A percentile compares a stretch with the other conserved stretches of the same genome.
Conservation (phyloP, 2,329 filamentous ascomycete species). For the Stagonosporopsis cucurbitacearum region DNA sequence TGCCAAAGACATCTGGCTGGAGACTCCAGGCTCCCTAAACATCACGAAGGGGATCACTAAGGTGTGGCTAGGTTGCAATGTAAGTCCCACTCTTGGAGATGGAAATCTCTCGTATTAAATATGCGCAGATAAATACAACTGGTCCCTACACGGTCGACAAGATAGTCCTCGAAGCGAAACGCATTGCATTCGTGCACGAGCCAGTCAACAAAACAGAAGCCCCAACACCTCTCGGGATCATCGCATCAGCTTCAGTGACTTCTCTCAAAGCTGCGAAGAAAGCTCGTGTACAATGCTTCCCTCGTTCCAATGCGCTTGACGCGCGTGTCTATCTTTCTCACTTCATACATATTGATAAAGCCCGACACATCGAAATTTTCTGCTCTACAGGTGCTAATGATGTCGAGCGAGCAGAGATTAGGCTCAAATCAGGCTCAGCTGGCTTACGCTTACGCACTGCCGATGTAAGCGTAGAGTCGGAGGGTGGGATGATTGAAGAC, state of each 20-base stretch:
- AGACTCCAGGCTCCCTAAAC: slow-evolving; percentile 54
- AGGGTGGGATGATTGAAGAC: slow-evolving; percentile 51
- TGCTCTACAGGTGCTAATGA: slow-evolving; percentile 78
- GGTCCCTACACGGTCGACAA: slow-evolving; percentile 79
- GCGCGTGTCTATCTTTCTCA: slow-evolving; percentile 70
- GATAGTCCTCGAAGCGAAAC: slow-evolving; percentile 68
- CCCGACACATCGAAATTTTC: slow-evolving; percentile 77
- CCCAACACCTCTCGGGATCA: slow-evolving; percentile 57
- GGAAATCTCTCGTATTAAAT: slow-evolving; percentile 36
- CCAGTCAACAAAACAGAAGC: slow-evolving; percentile 60
- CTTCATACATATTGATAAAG: slow-evolving; percentile 78
- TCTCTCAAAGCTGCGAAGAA: slow-evolving; percentile 48
- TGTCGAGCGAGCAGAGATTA: slow-evolving; percentile 57
- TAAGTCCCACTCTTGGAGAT: slow-evolving; percentile 24
- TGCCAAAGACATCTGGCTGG: slow-evolving; percentile 71
- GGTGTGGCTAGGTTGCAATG: slow-evolving; percentile 58
- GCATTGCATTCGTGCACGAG: slow-evolving; percentile 71
- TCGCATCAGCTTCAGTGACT: slow-evolving; percentile 46
- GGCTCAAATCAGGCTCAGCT: slow-evolving; percentile 65
- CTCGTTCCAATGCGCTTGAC: slow-evolving; percentile 71
- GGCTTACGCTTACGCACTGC: slow-evolving; percentile 64
- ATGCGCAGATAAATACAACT: slow-evolving; percentile 64
- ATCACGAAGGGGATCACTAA: slow-evolving; percentile 64
- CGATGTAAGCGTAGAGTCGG: slow-evolving; percentile 55
- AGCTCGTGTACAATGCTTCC: slow-evolving; percentile 74